phyloP scores from a whole-genome alignment of 495 filamentous ascomycete species.

The Lasiosphaeria ovina region DNA sequence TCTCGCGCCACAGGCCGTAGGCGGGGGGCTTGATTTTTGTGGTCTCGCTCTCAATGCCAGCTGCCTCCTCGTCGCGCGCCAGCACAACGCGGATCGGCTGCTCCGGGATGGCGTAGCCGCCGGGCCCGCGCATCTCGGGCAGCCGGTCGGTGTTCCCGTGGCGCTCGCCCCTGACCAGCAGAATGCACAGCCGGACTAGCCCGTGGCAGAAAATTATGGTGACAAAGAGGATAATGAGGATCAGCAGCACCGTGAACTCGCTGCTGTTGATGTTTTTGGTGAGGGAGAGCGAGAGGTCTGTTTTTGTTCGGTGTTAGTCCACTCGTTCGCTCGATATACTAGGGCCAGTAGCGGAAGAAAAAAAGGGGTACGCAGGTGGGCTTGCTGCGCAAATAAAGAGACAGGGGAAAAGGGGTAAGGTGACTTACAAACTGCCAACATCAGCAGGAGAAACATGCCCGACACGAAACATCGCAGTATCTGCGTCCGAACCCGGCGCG shows the following conservation, averaged over 20 bases:
- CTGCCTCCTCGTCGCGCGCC: slow-evolving; percentile 60
- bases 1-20: slow-evolving; percentile 82
- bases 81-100: slow-evolving; percentile 62
- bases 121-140: slow-evolving; percentile 45
- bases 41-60: slow-evolving; percentile 49
- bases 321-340: no score
- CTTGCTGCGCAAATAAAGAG: neutral
- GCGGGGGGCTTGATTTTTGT: slow-evolving; percentile 71
- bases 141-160: slow-evolving; percentile 24
- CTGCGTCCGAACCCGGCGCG: slow-evolving; percentile 51
- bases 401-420: neutral
- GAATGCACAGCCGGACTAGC: slow-evolving; percentile 68
- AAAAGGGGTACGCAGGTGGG: neutral
- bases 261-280: slow-evolving; percentile 53
- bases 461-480: slow-evolving; percentile 59
- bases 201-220: slow-evolving; percentile 79
- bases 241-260: slow-evolving; percentile 72
- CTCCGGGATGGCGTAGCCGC: slow-evolving; percentile 59
- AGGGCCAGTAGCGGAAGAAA: neutral
- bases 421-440: slow-evolving; percentile 59
- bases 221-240: slow-evolving; percentile 68
- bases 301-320: slow-evolving; percentile 4
- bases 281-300: slow-evolving; percentile 69
- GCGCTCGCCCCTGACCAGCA: slow-evolving; percentile 44
- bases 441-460: slow-evolving; percentile 50